Evolutionary conservation across 2,329 filamentous ascomycete species (phyloP).

Genomic region (Nemania sp.): DNA sequence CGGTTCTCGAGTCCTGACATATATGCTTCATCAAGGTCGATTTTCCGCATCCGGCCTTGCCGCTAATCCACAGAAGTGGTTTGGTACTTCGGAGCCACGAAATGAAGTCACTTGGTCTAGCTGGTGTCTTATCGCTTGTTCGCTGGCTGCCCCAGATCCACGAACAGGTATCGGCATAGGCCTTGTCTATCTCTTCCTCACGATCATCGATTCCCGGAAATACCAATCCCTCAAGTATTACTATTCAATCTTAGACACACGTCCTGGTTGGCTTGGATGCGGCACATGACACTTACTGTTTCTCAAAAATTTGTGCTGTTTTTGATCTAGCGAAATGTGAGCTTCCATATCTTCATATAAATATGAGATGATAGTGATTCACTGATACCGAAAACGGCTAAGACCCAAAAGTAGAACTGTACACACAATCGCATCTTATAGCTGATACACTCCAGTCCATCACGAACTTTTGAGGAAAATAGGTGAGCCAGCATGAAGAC

Average conservation of each 20-base stretch:
- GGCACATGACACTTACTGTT: background rate
- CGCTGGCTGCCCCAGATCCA: background rate
- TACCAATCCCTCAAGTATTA: background rate
- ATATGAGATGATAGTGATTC: too few relatives aligned
- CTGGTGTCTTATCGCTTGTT: background rate
- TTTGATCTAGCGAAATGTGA: background rate
- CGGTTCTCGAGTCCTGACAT: background rate
- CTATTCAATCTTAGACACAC: background rate
- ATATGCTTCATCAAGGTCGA: background rate
- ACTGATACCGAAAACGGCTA: too few relatives aligned
- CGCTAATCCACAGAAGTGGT: background rate
- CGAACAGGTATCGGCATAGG: background rate
- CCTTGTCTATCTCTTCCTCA: background rate
- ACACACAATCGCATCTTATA: too few relatives aligned
- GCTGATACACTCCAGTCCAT: too few relatives aligned
- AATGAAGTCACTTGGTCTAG: background rate
- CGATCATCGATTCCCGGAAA: background rate
- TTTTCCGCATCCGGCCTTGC: conserved; percentile 1
- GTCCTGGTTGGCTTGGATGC: background rate
- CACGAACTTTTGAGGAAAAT: too few relatives aligned
- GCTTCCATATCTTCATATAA: background rate
- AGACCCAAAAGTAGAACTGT: too few relatives aligned
- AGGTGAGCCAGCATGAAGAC: too few relatives aligned
- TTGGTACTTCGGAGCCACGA: background rate
- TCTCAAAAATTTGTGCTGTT: background rate